These are phyloP conservation scores for Trichoderma guizhouense DNA, from an alignment of 2,329 filamentous ascomycete species.

Conservation along the genomic window DNA sequence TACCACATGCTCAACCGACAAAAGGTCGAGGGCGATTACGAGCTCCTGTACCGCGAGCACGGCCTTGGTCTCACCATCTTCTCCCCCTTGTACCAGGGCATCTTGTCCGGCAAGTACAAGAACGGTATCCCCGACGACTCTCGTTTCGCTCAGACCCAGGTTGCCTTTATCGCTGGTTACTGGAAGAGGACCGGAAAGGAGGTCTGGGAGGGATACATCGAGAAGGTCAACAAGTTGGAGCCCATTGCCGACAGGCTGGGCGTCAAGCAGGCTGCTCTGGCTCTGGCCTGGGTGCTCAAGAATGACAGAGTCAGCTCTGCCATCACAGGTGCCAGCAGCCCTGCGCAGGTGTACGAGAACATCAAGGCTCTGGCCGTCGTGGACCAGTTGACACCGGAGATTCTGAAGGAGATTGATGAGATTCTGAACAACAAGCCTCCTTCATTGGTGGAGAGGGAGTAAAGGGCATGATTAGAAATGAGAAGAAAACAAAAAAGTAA, in stretches of 20 bases:
- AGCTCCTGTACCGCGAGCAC: constrained; percentile 56
- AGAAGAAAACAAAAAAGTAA: neutral
- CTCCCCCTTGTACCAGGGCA: constrained; percentile 55
- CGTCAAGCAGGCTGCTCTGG: constrained; percentile 53
- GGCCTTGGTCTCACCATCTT: constrained; percentile 62
- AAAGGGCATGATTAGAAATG: neutral
- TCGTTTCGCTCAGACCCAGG: constrained; percentile 53
- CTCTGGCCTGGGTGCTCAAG: constrained; percentile 60
- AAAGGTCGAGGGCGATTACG: constrained; percentile 62
- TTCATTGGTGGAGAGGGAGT: constrained; percentile 36
- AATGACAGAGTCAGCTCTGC: constrained; percentile 60
- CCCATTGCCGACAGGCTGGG: constrained; percentile 63
- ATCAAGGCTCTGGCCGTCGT: constrained; percentile 49
- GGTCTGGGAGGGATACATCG: constrained; percentile 53
- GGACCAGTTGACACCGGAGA: constrained; percentile 56
- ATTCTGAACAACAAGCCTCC: constrained; percentile 58
- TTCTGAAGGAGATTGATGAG: constrained; percentile 58
- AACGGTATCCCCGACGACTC: constrained; percentile 58
- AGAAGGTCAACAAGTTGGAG: constrained; percentile 57
- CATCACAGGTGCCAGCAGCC: constrained; percentile 57
- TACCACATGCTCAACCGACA: constrained; percentile 63
- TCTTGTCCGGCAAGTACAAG: constrained; percentile 67
- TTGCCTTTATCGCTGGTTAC: constrained; percentile 54
- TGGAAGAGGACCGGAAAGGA: constrained; percentile 51
- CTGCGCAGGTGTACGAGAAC: constrained; percentile 60